A percentile compares a stretch with the other conserved stretches of the same genome.
Conservation (phyloP, 2,329 filamentous ascomycete species). For the Botrytis porri region DNA sequence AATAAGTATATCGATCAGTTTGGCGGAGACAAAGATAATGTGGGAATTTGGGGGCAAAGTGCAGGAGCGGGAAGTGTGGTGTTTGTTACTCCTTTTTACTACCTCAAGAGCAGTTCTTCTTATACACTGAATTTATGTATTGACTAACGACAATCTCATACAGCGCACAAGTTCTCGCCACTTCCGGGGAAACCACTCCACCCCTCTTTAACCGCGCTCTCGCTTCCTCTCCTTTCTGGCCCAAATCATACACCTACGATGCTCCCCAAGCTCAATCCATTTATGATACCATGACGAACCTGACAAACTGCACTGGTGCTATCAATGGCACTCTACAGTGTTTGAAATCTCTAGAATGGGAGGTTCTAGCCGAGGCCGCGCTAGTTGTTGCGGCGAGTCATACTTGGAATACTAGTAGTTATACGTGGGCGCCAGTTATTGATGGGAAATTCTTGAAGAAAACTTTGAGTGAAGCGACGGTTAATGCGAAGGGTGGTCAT, state of each 20-base stretch:
- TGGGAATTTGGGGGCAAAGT: conserved; percentile 60
- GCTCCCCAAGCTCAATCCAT: conserved; percentile 45
- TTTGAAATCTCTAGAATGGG: conserved; percentile 52
- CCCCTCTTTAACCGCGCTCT: conserved; percentile 51
- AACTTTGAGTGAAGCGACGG: conserved; percentile 46
- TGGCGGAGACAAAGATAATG: conserved; percentile 54
- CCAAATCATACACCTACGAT: conserved; percentile 51
- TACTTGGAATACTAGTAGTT: conserved; percentile 54
- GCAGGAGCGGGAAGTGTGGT: conserved; percentile 54
- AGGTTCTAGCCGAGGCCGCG: conserved; percentile 51
- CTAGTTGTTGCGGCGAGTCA: conserved; percentile 48
- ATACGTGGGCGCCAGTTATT: conserved; percentile 60
- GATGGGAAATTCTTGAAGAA: conserved; percentile 52
- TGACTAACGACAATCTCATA: background rate
- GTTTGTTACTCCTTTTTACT: background rate
- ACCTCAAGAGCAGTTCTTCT: background rate
- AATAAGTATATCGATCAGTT: conserved; percentile 55
- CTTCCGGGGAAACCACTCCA: conserved; percentile 41
- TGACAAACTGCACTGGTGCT: conserved; percentile 42
- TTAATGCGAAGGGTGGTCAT: conserved; percentile 1
- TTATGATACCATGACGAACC: conserved; percentile 46
- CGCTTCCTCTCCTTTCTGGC: conserved; percentile 51
- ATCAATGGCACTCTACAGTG: conserved; percentile 48
- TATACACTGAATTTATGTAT: background rate
- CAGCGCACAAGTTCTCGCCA: conserved; percentile 50